A percentile compares a stretch with the other conserved stretches of the same genome.
phyloP scores from a whole-genome alignment of 2,329 filamentous ascomycete species.

The Elsinoe australis region DNA sequence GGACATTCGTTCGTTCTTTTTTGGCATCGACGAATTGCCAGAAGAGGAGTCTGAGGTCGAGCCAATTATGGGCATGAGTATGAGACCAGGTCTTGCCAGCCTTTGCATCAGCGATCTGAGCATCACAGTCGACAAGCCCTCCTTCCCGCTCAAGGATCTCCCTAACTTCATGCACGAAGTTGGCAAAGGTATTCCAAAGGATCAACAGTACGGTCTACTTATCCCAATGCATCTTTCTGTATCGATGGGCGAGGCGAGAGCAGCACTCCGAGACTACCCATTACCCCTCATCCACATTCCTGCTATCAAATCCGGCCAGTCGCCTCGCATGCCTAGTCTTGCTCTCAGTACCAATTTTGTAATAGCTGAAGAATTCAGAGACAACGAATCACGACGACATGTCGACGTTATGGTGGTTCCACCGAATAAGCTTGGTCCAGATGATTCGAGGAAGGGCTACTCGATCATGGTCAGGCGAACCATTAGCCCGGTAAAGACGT shows the following conservation, averaged over 20 bases:
- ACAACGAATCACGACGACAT: constrained; percentile 68
- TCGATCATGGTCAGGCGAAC: constrained; percentile 81
- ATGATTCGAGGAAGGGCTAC: constrained; percentile 60
- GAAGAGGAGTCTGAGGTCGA: constrained; percentile 78
- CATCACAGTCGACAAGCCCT: constrained; percentile 81
- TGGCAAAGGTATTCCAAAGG: constrained; percentile 91
- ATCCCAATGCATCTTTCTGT: constrained; percentile 85
- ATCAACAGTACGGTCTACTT: constrained; percentile 84
- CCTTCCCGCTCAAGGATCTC: constrained; percentile 73
- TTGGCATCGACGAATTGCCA: constrained; percentile 71
- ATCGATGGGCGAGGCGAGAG: constrained; percentile 79
- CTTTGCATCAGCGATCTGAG: constrained; percentile 76
- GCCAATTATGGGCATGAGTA: constrained; percentile 74
- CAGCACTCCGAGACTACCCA: constrained; percentile 88
- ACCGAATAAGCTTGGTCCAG: constrained; percentile 48
- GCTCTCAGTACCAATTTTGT: constrained; percentile 87
- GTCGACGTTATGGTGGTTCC: constrained; percentile 81
- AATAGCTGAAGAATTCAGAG: constrained; percentile 85
- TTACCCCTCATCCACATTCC: constrained; percentile 87
- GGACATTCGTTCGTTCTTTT: constrained; percentile 71
- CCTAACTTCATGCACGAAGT: constrained; percentile 78
- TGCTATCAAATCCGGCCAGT: constrained; percentile 68
- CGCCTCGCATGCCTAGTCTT: constrained; percentile 69
- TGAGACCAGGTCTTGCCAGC: constrained; percentile 75
- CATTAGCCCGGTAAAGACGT: constrained; percentile 91